A percentile compares a stretch with the other conserved stretches of the same genome.
These are phyloP conservation scores for Przewalskia tangutica DNA, from an alignment of 257 asterid genomes.

Conservation along the genomic window DNA sequence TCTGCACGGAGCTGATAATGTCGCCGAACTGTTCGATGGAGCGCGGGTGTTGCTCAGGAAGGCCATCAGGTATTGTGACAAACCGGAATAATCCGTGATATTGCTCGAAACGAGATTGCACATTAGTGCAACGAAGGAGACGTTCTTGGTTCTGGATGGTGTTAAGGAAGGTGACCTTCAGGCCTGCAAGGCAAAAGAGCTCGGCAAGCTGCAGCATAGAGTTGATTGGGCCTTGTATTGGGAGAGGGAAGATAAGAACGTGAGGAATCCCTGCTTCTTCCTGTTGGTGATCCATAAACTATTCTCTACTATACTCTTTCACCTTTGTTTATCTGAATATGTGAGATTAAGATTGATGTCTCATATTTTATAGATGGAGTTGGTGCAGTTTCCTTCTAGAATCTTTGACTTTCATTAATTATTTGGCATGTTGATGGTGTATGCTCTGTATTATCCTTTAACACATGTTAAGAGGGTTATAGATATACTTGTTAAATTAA, in stretches of 20 bases:
- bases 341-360: too few species aligned
- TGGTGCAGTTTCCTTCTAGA: not conserved
- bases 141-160: slow-evolving; percentile 29
- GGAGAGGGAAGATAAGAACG: slow-evolving; percentile 35
- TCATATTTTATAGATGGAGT: not conserved
- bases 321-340: too few species aligned
- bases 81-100: slow-evolving; percentile 22
- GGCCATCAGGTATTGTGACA: slow-evolving; percentile 32
- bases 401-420: not conserved
- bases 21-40: slow-evolving; percentile 11
- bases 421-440: not conserved
- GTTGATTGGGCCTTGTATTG: slow-evolving; percentile 35
- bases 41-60: slow-evolving; percentile 34
- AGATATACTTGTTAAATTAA: too few species aligned
- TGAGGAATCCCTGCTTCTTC: slow-evolving; percentile 23
- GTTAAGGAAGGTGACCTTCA: slow-evolving; percentile 26
- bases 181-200: slow-evolving; percentile 23
- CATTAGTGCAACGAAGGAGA: slow-evolving; percentile 20
- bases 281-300: not conserved
- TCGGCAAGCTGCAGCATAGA: slow-evolving; percentile 43
- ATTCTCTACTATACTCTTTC: not conserved
- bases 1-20: not conserved
- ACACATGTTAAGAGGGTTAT: not conserved
- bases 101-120: slow-evolving; percentile 9
- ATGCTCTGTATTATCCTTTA: too few species aligned